Conservation (phyloP, 176 grass and related monocot species). For the Cenchrus americanus region DNA sequence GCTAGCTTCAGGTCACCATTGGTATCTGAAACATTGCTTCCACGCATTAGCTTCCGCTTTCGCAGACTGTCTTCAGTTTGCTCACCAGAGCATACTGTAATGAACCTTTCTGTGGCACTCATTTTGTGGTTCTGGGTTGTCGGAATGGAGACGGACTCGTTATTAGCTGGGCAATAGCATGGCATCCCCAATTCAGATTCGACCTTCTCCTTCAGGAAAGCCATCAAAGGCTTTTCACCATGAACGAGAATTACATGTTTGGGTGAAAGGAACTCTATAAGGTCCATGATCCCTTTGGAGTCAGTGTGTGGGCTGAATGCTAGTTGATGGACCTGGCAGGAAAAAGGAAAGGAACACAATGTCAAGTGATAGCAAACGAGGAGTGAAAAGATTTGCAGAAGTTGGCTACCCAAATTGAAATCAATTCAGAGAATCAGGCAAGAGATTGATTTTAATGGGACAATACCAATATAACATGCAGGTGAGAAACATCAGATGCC, state of each 20-base stretch:
- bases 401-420: background rate
- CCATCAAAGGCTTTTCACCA: slow-evolving; percentile 88
- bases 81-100: slow-evolving; percentile 40
- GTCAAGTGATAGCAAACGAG: slow-evolving; percentile 17
- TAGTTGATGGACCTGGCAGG: slow-evolving; percentile 81
- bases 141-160: slow-evolving; percentile 65
- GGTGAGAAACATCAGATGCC: background rate
- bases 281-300: slow-evolving; percentile 95
- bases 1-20: background rate
- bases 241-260: slow-evolving; percentile 89
- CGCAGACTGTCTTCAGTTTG: slow-evolving; percentile 35
- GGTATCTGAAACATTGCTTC: slow-evolving; percentile 14
- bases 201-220: slow-evolving; percentile 69
- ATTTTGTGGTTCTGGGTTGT: slow-evolving; percentile 59
- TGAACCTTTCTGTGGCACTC: slow-evolving; percentile 64
- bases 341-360: background rate
- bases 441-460: no score
- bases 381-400: background rate
- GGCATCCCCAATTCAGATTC: slow-evolving; percentile 71
- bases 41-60: background rate
- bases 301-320: slow-evolving; percentile 88
- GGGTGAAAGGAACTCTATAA: slow-evolving; percentile 78
- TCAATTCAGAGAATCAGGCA: background rate
- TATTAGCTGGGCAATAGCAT: slow-evolving; percentile 81
- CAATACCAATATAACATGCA: no score